Percentiles rank a stretch among this genome's conserved stretches.
These are phyloP conservation scores for Leishmania guyanensis DNA, from an alignment of 208 protist species.

Conservation along the genomic window DNA sequence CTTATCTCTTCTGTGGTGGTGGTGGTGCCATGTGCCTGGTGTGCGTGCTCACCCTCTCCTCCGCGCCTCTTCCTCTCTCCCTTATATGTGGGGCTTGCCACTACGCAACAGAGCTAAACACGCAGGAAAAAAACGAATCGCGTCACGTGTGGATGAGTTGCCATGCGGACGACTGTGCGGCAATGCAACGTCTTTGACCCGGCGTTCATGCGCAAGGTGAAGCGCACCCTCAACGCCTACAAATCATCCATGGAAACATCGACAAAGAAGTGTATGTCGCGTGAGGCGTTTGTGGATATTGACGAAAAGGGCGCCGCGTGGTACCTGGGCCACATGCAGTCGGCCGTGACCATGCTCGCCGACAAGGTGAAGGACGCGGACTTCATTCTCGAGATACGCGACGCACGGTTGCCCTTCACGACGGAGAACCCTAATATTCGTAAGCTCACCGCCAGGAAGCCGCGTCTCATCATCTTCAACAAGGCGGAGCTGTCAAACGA, in stretches of 20 bases:
- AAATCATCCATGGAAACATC: slow-evolving; percentile 72
- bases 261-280: slow-evolving; percentile 56
- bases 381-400: slow-evolving; percentile 93
- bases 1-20: not conserved
- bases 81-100: not conserved
- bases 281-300: slow-evolving; percentile 90
- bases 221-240: slow-evolving; percentile 78
- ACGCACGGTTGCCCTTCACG: slow-evolving; percentile 90
- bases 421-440: slow-evolving; percentile 86
- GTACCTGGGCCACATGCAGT: slow-evolving; percentile 90
- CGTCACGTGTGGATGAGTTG: not conserved
- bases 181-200: slow-evolving; percentile 87
- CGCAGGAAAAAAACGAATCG: not conserved
- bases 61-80: not conserved
- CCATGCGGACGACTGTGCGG: slow-evolving; percentile 41
- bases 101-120: too few species aligned
- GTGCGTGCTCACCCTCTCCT: not conserved
- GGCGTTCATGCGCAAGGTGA: slow-evolving; percentile 88
- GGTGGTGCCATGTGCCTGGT: not conserved
- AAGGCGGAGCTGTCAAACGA: slow-evolving; percentile 92
- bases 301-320: slow-evolving; percentile 86
- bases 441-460: slow-evolving; percentile 52
- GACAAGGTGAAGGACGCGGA: slow-evolving; percentile 86
- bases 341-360: slow-evolving; percentile 50
- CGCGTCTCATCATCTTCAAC: slow-evolving; percentile 91